Percentiles rank a stretch among this genome's conserved stretches.
These are phyloP conservation scores for Ophiostoma angusticollis DNA, from an alignment of 2,329 filamentous ascomycete genomes.

Conservation along the genomic window DNA sequence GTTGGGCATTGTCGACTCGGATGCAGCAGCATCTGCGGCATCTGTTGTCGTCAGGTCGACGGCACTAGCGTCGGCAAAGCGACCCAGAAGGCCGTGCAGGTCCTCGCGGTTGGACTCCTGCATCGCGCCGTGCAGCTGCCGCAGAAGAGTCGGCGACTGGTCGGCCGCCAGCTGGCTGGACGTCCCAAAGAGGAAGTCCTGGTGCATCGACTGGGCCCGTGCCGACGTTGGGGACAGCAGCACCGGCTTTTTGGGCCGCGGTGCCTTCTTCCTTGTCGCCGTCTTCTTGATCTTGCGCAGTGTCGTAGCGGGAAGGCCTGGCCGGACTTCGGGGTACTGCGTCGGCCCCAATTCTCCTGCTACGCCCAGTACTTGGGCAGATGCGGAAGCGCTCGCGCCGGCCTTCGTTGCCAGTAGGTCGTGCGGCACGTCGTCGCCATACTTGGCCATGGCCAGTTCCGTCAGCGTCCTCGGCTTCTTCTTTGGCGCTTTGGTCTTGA, in stretches of 20 bases:
- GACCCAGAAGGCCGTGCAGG: slow-evolving; percentile 12
- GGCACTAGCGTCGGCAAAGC: neutral
- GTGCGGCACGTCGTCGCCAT: slow-evolving; percentile 34
- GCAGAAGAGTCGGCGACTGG: slow-evolving; percentile 53
- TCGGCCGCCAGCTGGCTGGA: slow-evolving; percentile 69
- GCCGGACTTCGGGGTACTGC: neutral
- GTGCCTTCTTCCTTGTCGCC: slow-evolving; percentile 22
- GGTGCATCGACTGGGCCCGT: slow-evolving; percentile 48
- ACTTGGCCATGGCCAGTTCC: slow-evolving; percentile 60
- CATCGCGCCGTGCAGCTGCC: slow-evolving; percentile 49
- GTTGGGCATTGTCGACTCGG: neutral
- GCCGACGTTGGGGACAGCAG: slow-evolving; percentile 60
- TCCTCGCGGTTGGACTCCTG: slow-evolving; percentile 39
- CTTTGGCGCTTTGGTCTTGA: slow-evolving; percentile 41
- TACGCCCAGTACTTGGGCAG: slow-evolving; percentile 17
- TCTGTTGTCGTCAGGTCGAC: slow-evolving; percentile 4
- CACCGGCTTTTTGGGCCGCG: slow-evolving; percentile 29
- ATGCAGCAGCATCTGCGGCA: neutral
- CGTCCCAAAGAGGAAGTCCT: slow-evolving; percentile 75
- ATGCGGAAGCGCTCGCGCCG: neutral
- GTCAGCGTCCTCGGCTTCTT: slow-evolving; percentile 71
- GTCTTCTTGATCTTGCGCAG: slow-evolving; percentile 17
- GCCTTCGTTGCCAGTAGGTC: neutral
- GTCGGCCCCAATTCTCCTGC: slow-evolving; percentile 14
- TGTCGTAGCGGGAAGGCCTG: slow-evolving; percentile 19